Evolutionary conservation across 2,329 filamentous ascomycete genomes (phyloP).

Genomic region (Pseudocercospora cruenta): DNA sequence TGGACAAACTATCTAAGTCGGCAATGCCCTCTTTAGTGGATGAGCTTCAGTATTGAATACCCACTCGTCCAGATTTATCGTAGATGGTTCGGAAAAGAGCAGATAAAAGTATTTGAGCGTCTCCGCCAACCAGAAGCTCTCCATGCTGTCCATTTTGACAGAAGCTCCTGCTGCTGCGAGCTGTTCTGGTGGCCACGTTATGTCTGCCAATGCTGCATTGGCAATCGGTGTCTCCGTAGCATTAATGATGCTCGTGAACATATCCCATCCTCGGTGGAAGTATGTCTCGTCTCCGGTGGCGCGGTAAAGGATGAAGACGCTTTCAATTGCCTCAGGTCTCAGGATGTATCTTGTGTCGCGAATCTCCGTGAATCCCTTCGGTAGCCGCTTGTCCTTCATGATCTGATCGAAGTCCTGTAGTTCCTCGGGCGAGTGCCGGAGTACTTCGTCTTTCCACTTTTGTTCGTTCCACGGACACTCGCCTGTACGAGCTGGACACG

Average conservation of each 20-base stretch:
- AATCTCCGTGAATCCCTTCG: constrained; percentile 49
- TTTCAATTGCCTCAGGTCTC: constrained; percentile 63
- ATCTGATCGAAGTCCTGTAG: constrained; percentile 38
- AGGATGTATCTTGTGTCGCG: constrained; percentile 52
- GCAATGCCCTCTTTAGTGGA: constrained; percentile 44
- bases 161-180: constrained; percentile 38
- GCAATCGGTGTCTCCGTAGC: constrained; percentile 50
- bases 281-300: constrained; percentile 58
- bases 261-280: constrained; percentile 53
- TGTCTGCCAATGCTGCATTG: constrained; percentile 50
- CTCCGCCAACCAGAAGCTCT: constrained; percentile 55
- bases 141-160: constrained; percentile 48
- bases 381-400: constrained; percentile 44
- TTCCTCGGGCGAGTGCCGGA: constrained; percentile 25
- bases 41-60: constrained; percentile 57
- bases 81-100: constrained; percentile 48
- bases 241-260: constrained; percentile 52
- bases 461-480: constrained; percentile 60
- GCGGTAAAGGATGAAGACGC: constrained; percentile 64
- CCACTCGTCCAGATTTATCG: constrained; percentile 52
- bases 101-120: constrained; percentile 57
- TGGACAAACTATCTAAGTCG: neutral
- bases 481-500: constrained; percentile 48
- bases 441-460: constrained; percentile 48
- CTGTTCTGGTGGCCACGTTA: constrained; percentile 42